Evolutionary conservation across 352 stramenopile genomes (phyloP).

Genomic region (Phytophthora podocarpi): DNA sequence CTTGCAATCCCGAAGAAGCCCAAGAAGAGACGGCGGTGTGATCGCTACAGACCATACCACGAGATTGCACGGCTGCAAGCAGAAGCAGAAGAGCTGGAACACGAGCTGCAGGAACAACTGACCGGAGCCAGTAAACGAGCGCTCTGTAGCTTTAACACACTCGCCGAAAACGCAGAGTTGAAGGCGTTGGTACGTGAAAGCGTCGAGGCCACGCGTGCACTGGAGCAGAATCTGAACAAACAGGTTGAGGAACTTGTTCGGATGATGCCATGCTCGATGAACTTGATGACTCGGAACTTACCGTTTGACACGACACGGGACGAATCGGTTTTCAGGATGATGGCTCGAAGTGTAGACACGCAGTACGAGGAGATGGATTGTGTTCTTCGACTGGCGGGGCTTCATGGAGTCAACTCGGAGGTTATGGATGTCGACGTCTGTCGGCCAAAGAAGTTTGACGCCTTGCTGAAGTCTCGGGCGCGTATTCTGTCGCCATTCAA

Average conservation of each 20-base stretch:
- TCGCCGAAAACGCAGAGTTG: background rate
- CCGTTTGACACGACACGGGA: slow-evolving; percentile 6
- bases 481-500: slow-evolving; percentile 7
- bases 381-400: background rate
- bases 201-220: background rate
- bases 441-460: background rate
- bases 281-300: background rate
- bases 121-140: background rate
- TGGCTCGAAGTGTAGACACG: slow-evolving; percentile 4
- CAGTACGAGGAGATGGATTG: slow-evolving; percentile 9
- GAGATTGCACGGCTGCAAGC: slow-evolving; percentile 9
- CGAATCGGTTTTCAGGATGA: background rate
- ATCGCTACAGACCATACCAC: slow-evolving; percentile 8
- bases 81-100: slow-evolving; percentile 4
- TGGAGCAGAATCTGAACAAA: background rate
- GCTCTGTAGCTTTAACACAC: background rate
- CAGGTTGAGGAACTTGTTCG: slow-evolving; percentile 7
- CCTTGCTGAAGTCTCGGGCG: slow-evolving; percentile 1
- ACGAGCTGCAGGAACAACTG: background rate
- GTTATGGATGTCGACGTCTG: slow-evolving; percentile 3
- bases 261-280: background rate
- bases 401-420: slow-evolving; percentile 3
- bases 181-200: background rate
- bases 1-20: no score
- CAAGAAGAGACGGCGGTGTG: slow-evolving; percentile 1